A percentile compares a stretch with the other conserved stretches of the same genome.
phyloP scores from a whole-genome alignment of 1,139 yeast genomes.

The Petasospora fabianii region DNA sequence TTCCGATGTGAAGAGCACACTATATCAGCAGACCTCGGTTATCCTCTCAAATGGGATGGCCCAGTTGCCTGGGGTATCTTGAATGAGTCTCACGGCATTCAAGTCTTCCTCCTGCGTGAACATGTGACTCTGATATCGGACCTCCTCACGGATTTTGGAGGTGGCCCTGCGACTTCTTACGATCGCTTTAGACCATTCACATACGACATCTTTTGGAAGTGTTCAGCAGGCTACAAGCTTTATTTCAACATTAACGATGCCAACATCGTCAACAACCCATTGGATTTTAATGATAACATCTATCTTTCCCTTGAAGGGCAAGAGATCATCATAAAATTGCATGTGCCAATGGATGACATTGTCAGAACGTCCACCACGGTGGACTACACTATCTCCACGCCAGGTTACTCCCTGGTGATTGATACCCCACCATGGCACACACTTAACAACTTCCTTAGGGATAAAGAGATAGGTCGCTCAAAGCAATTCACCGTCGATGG shows the following conservation, averaged over 20 bases:
- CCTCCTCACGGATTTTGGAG: conserved; percentile 67
- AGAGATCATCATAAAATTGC: conserved; percentile 42
- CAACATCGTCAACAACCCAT: conserved; percentile 83
- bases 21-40: conserved; percentile 54
- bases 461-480: conserved; percentile 63
- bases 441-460: conserved; percentile 60
- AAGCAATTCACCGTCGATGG: conserved; percentile 61
- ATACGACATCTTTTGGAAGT: conserved; percentile 60
- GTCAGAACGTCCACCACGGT: conserved; percentile 55
- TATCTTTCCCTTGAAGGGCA: conserved; percentile 73
- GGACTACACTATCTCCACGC: conserved; percentile 51
- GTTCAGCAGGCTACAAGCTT: conserved; percentile 52
- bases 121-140: conserved; percentile 77
- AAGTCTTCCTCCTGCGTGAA: conserved; percentile 73
- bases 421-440: conserved; percentile 95
- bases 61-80: conserved; percentile 63
- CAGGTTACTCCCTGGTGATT: conserved; percentile 56
- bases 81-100: conserved; percentile 49
- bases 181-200: conserved; percentile 70
- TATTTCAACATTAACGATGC: conserved; percentile 79
- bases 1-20: conserved; percentile 60
- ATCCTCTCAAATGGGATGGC: conserved; percentile 83
- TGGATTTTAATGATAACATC: conserved; percentile 77
- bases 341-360: conserved; percentile 61
- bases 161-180: conserved; percentile 71